Base-by-base conservation (phyloP, 2,329 filamentous ascomycete genomes). In the Huntiella omanensis region DNA sequence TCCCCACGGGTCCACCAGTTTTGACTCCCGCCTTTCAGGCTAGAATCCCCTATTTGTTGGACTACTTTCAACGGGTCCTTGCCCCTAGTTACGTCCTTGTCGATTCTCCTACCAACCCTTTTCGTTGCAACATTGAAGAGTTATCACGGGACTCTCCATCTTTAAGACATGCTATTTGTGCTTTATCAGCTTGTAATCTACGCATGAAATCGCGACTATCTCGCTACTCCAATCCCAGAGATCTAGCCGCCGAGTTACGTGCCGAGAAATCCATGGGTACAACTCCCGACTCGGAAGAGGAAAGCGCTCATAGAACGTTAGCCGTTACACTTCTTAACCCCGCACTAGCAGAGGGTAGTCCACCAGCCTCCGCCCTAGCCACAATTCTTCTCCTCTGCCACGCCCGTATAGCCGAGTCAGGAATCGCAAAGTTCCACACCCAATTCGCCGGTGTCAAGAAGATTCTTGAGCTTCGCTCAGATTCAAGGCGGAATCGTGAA, bases 391-490 rank as follows among this genome's bases (percentile, higher is more conserved):
- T 95, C 6, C 69, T 95, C 3, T 94, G 86, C 58, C 77, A 95
- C 50, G 94, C 93, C 59, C 83, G 92, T 54, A 86, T 94, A 64
- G 91, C 85, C 51, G 87, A 95, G 60, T 91, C 83, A 1, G 88
- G 88, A 3, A 80, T 95, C 53, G 85, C 84, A 15, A 88, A 88
- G 56, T 95, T 95, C 62, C 83, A 86, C 54, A 91, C 83, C 0
- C 88, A 95, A 58, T 86, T 95, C 55, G 85, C 85, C 1, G 87
- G 88, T 0, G 86, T 95, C 35, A 87, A 86, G 62, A 92, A 92
- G 65, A 76, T 96, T 32, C 71, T 95, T 8, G 74, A 78, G 3
- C 74, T 94, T 64, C 73, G 86, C 49, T 28, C 49, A 43, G 39
- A 74, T 70, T 58, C 55, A 76, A 19, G 17, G 56, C 69, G 58